A percentile compares a stretch with the other conserved stretches of the same genome.
Conservation (phyloP, 768 basidiomycete genomes). For the Clathrus columnatus region DNA sequence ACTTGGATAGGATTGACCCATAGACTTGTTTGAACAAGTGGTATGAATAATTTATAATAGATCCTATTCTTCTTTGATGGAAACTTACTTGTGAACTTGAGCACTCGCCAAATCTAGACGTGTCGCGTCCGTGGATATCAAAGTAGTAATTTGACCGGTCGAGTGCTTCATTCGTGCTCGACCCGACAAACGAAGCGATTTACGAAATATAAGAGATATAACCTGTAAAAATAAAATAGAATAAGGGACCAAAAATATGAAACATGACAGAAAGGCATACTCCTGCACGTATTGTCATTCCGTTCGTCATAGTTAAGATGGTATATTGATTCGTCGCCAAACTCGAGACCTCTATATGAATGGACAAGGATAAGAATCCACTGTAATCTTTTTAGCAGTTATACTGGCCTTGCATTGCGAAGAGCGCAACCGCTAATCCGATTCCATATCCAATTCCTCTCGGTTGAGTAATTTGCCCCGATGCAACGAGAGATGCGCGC, state of each 20-base stretch:
- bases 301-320: conserved; percentile 33
- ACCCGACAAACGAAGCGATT: conserved; percentile 59
- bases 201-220: conserved; percentile 48
- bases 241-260: neutral
- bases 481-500: conserved; percentile 21
- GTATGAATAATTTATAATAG: neutral
- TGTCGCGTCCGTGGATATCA: conserved; percentile 57
- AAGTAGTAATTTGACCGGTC: conserved; percentile 59
- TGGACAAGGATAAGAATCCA: neutral
- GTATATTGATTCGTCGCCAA: conserved; percentile 11
- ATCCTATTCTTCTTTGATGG: too few relatives aligned
- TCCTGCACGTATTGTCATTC: conserved; percentile 38
- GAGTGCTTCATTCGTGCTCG: conserved; percentile 48
- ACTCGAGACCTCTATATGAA: conserved; percentile 27
- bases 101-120: conserved; percentile 43
- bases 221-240: conserved; percentile 17
- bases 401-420: conserved; percentile 48
- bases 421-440: conserved; percentile 48
- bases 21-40: conserved; percentile 29
- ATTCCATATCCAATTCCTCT: conserved; percentile 52
- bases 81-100: conserved; percentile 26
- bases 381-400: conserved; percentile 1
- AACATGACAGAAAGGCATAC: conserved; percentile 23
- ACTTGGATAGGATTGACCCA: conserved; percentile 58
- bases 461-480: conserved; percentile 27